Conservation (phyloP, 2,329 filamentous ascomycete species). For the Monosporascus ibericus region DNA sequence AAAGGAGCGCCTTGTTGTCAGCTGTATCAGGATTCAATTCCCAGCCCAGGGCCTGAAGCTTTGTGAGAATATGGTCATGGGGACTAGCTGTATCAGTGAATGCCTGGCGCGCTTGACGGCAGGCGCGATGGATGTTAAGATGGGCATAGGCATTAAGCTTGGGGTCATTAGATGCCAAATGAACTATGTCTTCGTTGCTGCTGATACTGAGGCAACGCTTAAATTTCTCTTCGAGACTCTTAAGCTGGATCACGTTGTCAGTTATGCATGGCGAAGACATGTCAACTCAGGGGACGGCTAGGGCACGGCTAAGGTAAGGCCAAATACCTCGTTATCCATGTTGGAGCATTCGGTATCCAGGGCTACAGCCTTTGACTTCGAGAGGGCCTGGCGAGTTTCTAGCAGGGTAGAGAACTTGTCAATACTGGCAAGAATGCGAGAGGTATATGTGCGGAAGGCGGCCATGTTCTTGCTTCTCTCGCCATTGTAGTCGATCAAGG, state of each 20-base stretch:
- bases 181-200: no score
- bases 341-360: neutral
- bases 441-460: neutral
- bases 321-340: neutral
- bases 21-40: slow-evolving; percentile 12
- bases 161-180: no score
- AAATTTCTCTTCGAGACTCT: neutral
- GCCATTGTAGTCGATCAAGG: neutral
- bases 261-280: neutral
- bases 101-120: slow-evolving; percentile 1
- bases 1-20: slow-evolving; percentile 10
- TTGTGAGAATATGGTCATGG: slow-evolving; percentile 18
- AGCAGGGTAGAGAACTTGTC: neutral
- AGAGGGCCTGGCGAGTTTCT: neutral
- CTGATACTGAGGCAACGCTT: no score
- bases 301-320: no score
- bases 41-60: slow-evolving; percentile 15
- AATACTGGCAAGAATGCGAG: neutral
- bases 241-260: neutral
- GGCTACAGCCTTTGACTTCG: neutral
- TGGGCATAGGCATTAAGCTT: neutral
- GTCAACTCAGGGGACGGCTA: neutral
- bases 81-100: slow-evolving; percentile 7
- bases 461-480: neutral
- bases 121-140: neutral